phyloP scores from a whole-genome alignment of 257 asterid genomes.

The Paulownia fortunei region DNA sequence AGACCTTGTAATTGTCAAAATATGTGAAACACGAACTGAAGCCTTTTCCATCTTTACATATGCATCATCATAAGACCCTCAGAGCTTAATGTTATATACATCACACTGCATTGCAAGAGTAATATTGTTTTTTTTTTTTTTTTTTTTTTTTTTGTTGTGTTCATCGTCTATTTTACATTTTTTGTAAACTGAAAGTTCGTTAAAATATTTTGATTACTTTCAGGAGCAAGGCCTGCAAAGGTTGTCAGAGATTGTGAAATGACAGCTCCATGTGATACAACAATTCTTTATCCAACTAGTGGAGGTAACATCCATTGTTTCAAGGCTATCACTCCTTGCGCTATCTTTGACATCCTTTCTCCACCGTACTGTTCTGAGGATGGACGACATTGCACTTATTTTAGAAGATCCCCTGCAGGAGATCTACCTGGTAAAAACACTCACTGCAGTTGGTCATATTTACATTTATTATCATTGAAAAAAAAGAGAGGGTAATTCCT shows the following conservation, averaged over 20 bases:
- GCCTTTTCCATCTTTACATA: background rate
- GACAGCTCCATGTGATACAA: constrained; percentile 88
- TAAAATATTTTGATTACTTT: constrained; percentile 22
- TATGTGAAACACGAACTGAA: constrained; percentile 1
- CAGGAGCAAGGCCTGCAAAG: constrained; percentile 86
- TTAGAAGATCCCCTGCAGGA: constrained; percentile 60
- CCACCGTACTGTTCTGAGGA: constrained; percentile 95
- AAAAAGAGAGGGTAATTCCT: background rate
- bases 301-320: constrained; percentile 98
- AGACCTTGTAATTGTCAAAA: background rate
- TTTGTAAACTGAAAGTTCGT: constrained; percentile 1
- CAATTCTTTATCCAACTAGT: constrained; percentile 78
- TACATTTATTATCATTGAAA: background rate
- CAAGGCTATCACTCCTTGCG: constrained; percentile 93
- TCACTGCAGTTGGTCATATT: background rate
- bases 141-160: background rate
- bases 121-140: background rate
- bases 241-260: constrained; percentile 75
- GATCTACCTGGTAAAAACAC: constrained; percentile 78
- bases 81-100: background rate
- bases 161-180: background rate
- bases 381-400: constrained; percentile 95
- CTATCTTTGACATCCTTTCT: constrained; percentile 92
- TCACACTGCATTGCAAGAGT: background rate
- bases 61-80: background rate